Evolutionary conservation across 2,329 filamentous ascomycete genomes (phyloP).

Genomic region (Sordariomycetes sp.): DNA sequence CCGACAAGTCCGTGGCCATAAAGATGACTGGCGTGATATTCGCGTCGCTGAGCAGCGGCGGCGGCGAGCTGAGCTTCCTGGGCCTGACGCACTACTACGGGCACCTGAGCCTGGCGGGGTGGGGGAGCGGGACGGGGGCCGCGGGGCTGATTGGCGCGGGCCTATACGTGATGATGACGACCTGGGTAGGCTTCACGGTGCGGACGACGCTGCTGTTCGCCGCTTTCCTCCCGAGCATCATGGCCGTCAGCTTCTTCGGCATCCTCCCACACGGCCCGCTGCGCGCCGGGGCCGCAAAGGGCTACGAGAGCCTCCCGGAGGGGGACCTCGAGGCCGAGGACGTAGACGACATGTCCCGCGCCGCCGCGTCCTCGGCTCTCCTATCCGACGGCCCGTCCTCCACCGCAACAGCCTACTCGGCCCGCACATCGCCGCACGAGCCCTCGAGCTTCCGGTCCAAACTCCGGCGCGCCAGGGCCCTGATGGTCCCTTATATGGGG

Average conservation of each 20-base stretch:
- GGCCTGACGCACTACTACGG: slow-evolving; percentile 91
- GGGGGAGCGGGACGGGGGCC: slow-evolving; percentile 85
- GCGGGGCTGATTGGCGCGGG: slow-evolving; percentile 80
- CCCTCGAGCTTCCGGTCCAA: slow-evolving; percentile 27
- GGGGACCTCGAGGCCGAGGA: slow-evolving; percentile 22
- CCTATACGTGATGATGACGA: slow-evolving; percentile 76
- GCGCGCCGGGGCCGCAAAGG: slow-evolving; percentile 26
- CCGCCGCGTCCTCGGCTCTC: slow-evolving; percentile 32
- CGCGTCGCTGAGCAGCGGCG: slow-evolving; percentile 74
- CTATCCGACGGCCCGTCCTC: slow-evolving; percentile 28
- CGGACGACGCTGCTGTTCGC: slow-evolving; percentile 62
- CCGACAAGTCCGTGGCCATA: slow-evolving; percentile 43
- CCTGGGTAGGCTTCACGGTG: slow-evolving; percentile 63
- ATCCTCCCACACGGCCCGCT: slow-evolving; percentile 61
- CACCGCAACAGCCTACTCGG: slow-evolving; percentile 24
- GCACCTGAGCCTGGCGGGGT: slow-evolving; percentile 71
- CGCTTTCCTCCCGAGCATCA: slow-evolving; percentile 65
- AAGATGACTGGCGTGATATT: slow-evolving; percentile 78
- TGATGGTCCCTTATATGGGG: slow-evolving; percentile 77
- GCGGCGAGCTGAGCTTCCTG: slow-evolving; percentile 81
- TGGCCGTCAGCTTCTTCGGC: slow-evolving; percentile 77
- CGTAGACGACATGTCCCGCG: slow-evolving; percentile 19
- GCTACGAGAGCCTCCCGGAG: slow-evolving; percentile 41
- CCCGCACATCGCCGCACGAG: slow-evolving; percentile 10
- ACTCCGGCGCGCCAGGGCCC: slow-evolving; percentile 49